Conservation (phyloP, 768 basidiomycete species). For the Suillus sp. region DNA sequence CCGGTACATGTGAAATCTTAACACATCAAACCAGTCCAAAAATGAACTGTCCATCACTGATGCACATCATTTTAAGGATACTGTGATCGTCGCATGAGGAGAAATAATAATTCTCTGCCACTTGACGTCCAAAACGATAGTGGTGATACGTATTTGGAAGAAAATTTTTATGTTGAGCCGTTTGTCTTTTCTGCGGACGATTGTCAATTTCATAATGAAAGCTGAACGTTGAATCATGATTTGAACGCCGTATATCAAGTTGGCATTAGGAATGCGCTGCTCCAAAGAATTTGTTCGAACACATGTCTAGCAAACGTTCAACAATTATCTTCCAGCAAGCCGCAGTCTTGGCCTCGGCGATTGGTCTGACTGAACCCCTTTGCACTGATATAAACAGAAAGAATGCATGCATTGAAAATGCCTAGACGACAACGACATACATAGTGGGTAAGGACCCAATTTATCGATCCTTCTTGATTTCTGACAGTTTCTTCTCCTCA, state of each 20-base stretch:
- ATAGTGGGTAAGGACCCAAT: neutral
- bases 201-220: neutral
- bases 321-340: neutral
- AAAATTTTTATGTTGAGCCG: neutral
- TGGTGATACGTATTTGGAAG: neutral
- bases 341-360: neutral
- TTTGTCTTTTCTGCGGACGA: neutral
- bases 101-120: no score
- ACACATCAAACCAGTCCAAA: no score
- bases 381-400: neutral
- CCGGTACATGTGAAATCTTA: no score
- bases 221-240: neutral
- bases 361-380: no score
- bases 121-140: neutral
- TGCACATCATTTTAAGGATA: no score
- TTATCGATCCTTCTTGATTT: slow-evolving; percentile 61
- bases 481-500: slow-evolving; percentile 29
- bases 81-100: no score
- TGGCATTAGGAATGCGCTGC: neutral
- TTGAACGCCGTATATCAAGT: neutral
- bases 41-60: no score
- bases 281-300: neutral
- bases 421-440: neutral
- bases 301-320: neutral
- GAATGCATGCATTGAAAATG: neutral